Base-by-base conservation (phyloP, 78 protist genomes). In the Chrysochromulina parva region DNA sequence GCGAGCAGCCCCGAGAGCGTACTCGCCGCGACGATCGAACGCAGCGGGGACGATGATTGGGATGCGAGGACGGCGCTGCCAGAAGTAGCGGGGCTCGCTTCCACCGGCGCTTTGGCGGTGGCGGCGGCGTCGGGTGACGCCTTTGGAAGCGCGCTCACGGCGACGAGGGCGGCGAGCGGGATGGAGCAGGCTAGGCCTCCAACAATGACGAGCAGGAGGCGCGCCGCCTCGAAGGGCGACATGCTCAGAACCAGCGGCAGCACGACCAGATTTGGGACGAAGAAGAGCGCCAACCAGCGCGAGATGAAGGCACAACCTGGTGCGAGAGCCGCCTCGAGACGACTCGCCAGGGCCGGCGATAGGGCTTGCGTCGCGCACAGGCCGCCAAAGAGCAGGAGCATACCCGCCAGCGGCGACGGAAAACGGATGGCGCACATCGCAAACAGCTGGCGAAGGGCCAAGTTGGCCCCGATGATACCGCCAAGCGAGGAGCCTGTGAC, bases 261-360 rank as follows among this genome's bases (percentile, higher is more conserved):
- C 13, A 74, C 3, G 57, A 74, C 55, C 28, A 74, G 82, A n/a
- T 74, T 74, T 2, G 82, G 82, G 57, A 74, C 82, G 82, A 74
- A 74, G 55, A 74, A 74, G 50, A 38, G 16, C 19, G 82, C 28
- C 57, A 74, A 55, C 82, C 82, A 74, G 26, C 6, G 6, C 14
- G 50, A 9, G 82, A 74, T 74, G 82, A 74, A 48, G n/a, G 82
- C 82, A 13, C 82, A 74, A 7, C 82, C 82, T 1, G 82, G 82
- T 11, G 26, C 20, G 1, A 55, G 57, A 4, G 82, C 82, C 14
- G 4, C 22, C 1, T 1, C 13, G 82, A 74, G 7, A 13, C 26
- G 26, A 13, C 9, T 2, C 20, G 82, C 82, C 6, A 48, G 11
- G 55, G 57, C 6, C n/a, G 82, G 82, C 9, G 26, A 2, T 24